Evolutionary conservation across 352 stramenopile species (phyloP), one percentile per base, ranked within the genome.

Genomic region (Halophytophthora batemanensis): DNA sequence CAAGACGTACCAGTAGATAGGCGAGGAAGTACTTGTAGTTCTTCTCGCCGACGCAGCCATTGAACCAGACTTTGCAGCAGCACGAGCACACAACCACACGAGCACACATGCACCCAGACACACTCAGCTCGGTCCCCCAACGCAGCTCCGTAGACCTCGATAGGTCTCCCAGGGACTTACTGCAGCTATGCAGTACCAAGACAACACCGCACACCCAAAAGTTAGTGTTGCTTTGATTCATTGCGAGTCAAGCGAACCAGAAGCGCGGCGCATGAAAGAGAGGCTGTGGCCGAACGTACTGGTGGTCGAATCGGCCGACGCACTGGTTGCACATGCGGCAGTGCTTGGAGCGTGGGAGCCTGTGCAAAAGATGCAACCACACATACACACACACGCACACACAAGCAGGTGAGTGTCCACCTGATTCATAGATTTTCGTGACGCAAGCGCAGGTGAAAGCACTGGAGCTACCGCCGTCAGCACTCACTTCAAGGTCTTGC

Each of bases 251-350:
- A 47, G 21, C 3, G 6, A 7, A 45, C 21, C n/a, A 22, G 5
- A 14, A 68, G 18, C n/a, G n/a, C 21, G 22, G 25, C 8, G 25
- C 4, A 31, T 8, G 23, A 17, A 42, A 11, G 6, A 10, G 18
- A 17, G 25, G 12, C n/a, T n/a, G n/a, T n/a, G n/a, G n/a, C n/a
- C n/a, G 39, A n/a, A 72, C 82, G 50, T 77, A 96, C 83, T 95
- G 86, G 59, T 96, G 88, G 37, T 97, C 88, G 42, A 97, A 97
- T 62, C 85, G 77, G 17, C 71, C 78, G 37, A 96, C 77, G 47
- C 88, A 97, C 25, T 86, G 74, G 42, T 95, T 84, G 66, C 88
- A 97, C 49, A 96, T 61, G 36, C 82, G 59, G 45, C 88, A 97
- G 70, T 97, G 88, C 62, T 97, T 97, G 25, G 84, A 96, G 14